Evolutionary conservation across 2,329 filamentous ascomycete species (phyloP), one percentile per base, ranked within the genome.

Genomic region (Aspergillus sclerotialis): DNA sequence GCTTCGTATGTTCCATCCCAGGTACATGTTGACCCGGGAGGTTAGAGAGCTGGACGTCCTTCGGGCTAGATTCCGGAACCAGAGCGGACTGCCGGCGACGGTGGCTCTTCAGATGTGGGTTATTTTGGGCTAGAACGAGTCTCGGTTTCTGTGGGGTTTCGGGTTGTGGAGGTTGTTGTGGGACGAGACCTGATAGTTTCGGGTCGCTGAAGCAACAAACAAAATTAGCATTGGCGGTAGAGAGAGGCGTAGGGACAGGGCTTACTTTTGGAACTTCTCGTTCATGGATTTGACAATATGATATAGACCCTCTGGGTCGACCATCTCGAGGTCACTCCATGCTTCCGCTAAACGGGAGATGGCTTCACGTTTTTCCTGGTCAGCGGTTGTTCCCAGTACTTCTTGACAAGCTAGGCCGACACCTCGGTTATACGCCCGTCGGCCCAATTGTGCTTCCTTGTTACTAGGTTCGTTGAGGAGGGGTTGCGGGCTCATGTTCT

Each of bases 1-100:
- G 79, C 54, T 87, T 86, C 45, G 83, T 84, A 62, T 95, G 90
- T 61, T 95, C 89, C 85, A 95, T 90, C 2, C 88, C 90, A 1
- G 79, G 74, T 37, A 72, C 65, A 30, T 67, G 58, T 43, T 75
- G 69, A 8, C 74, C 78, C 1, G 76, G 78, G 45, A 80, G 61
- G 46, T 73, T 60, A 28, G 44, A 56, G 48, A 40, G 49, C 42
- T 49, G 57, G 37, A 37, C 63, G 35, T 45, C 62, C 62, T 51
- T 62, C 60, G 53, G 47, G n/a, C 46, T 53, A n/a, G 54, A 33
- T 14, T 64, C 56, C 12, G 49, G 38, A 17, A 47, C 46, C 29
- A 58, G 57, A 12, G 61, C 52, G 24, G 64, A 68, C 46, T 82
- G 78, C 12, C 83, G 76, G 38, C 79, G 75, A 33, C 81, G 76